phyloP scores from a whole-genome alignment of 108 stramenopile genomes.

The Mediolabrus comicus region DNA sequence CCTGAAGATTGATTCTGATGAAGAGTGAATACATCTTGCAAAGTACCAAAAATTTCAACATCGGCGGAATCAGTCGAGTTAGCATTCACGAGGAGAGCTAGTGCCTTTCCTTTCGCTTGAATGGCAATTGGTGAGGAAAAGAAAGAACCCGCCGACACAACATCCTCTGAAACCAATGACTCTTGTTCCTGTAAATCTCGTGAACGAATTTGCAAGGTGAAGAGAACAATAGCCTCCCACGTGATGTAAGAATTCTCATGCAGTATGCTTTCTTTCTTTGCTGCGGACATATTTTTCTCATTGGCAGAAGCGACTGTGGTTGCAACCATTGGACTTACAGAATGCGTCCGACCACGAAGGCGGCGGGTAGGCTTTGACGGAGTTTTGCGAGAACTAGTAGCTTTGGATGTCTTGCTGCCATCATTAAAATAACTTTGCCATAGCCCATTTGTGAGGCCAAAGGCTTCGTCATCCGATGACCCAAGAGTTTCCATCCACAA shows the following conservation, averaged over 20 bases:
- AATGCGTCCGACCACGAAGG: constrained; percentile 30
- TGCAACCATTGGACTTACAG: constrained; percentile 30
- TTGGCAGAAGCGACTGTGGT: constrained; percentile 7
- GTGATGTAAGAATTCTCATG: constrained; percentile 20
- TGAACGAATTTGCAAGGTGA: constrained; percentile 17
- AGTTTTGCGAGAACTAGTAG: neutral
- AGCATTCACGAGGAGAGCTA: constrained; percentile 6
- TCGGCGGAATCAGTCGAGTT: neutral
- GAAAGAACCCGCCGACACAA: neutral
- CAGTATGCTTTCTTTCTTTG: neutral
- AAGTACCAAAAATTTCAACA: constrained; percentile 29
- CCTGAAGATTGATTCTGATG: constrained; percentile 36
- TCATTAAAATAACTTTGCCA: constrained; percentile 21
- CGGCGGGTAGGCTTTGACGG: constrained; percentile 12
- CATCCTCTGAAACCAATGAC: neutral
- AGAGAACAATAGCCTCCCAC: constrained; percentile 36
- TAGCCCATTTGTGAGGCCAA: neutral
- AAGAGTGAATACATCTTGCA: constrained; percentile 42
- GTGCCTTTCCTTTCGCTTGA: neutral
- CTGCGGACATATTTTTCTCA: neutral
- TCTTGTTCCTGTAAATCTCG: neutral
- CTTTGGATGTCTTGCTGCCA: neutral
- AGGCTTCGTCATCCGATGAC: constrained; percentile 18
- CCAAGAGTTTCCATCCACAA: neutral
- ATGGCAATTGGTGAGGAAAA: constrained; percentile 30